Evolutionary conservation across 352 stramenopile genomes (phyloP).

Genomic region (Globisporangium alternatum): DNA sequence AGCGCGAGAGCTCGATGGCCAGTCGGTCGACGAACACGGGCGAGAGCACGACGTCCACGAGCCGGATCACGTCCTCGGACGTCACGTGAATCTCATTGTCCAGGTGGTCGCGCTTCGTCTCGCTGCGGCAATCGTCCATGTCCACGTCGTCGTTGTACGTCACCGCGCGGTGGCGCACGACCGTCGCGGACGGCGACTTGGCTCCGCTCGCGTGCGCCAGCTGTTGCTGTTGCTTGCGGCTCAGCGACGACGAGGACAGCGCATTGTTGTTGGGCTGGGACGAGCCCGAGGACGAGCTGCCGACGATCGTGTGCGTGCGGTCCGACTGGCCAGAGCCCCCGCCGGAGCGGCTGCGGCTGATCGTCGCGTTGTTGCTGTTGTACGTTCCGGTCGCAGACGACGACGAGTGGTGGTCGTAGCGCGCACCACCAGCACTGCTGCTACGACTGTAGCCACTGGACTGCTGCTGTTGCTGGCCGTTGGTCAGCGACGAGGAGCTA

Average conservation of each 20-base stretch:
- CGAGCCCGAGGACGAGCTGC: slow-evolving; percentile 2
- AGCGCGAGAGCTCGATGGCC: slow-evolving; percentile 57
- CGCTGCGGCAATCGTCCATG: slow-evolving; percentile 9
- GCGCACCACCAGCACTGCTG: background rate
- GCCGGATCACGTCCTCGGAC: slow-evolving; percentile 68
- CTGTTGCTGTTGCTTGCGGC: slow-evolving; percentile 17
- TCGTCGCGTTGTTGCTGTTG: slow-evolving; percentile 17
- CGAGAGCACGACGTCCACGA: slow-evolving; percentile 75
- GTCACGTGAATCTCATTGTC: slow-evolving; percentile 66
- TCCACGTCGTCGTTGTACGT: slow-evolving; percentile 3
- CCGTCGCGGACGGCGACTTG: background rate
- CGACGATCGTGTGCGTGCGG: background rate
- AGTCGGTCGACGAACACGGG: slow-evolving; percentile 69
- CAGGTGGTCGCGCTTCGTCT: slow-evolving; percentile 25
- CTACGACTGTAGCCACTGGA: slow-evolving; percentile 12
- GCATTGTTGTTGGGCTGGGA: background rate
- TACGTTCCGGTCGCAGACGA: slow-evolving; percentile 1
- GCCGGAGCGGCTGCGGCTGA: background rate
- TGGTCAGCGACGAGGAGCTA: background rate
- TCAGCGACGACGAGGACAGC: background rate
- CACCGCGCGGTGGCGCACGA: slow-evolving; percentile 9
- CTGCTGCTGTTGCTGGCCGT: slow-evolving; percentile 13
- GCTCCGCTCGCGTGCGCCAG: background rate
- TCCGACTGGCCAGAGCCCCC: background rate
- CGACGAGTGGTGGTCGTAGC: slow-evolving; percentile 9